Conservation (phyloP, 495 filamentous ascomycete genomes). For the Hypoxylon cercidicola region DNA sequence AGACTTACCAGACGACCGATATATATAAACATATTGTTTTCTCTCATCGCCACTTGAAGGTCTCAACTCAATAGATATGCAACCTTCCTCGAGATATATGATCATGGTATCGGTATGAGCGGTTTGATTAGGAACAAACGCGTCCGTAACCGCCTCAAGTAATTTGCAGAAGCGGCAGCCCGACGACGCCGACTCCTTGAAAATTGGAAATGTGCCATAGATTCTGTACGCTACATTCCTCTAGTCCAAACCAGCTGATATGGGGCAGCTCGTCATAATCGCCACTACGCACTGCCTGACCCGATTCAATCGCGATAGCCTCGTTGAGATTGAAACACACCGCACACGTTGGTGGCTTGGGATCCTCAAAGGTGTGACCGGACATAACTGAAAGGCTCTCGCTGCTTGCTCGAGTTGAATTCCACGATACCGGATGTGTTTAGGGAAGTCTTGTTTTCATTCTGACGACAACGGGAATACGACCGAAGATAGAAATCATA, state of each 20-base stretch:
- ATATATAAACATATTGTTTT: not conserved
- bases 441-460: too few relatives aligned
- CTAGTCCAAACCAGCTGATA: too few relatives aligned
- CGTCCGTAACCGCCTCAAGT: slow-evolving; percentile 2
- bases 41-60: not conserved
- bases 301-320: not conserved
- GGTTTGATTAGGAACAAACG: not conserved
- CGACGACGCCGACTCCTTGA: not conserved
- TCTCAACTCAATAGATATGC: not conserved
- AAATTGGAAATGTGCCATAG: not conserved
- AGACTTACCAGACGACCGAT: slow-evolving; percentile 7
- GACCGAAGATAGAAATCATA: too few relatives aligned
- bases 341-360: not conserved
- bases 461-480: too few relatives aligned
- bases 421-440: not conserved
- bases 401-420: not conserved
- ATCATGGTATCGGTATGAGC: not conserved
- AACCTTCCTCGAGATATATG: not conserved
- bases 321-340: slow-evolving; percentile 5
- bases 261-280: not conserved
- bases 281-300: not conserved
- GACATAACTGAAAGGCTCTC: not conserved
- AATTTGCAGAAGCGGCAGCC: slow-evolving; percentile 6
- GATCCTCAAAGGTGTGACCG: not conserved
- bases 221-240: not conserved